Conservation (phyloP, 805 yeast species). For the Lipomyces yamanashiensis region DNA sequence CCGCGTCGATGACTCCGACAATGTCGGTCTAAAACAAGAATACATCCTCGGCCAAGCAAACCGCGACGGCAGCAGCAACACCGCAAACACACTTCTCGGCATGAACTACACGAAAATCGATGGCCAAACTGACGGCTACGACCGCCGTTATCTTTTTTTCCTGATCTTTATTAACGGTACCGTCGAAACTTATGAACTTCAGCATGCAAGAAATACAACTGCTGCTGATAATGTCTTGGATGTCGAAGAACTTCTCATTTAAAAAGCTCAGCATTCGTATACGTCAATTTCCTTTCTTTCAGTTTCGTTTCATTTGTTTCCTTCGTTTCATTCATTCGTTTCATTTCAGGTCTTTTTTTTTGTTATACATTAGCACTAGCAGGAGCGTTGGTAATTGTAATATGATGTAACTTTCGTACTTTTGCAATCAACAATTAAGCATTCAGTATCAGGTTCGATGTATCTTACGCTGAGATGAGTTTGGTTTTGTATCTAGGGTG, state of each 20-base stretch:
- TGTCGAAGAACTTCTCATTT: slow-evolving; percentile 16
- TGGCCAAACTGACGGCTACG: not conserved
- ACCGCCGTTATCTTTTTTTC: slow-evolving; percentile 23
- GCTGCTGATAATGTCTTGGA: slow-evolving; percentile 7
- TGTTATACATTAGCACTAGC: not conserved
- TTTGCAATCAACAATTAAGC: no score
- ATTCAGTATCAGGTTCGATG: no score
- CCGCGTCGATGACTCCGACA: slow-evolving; percentile 9
- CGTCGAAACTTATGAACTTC: slow-evolving; percentile 24
- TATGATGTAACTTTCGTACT: no score
- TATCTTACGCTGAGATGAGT: no score
- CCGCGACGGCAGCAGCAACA: not conserved
- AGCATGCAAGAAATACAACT: slow-evolving; percentile 1
- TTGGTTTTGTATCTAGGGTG: no score
- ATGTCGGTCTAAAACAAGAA: slow-evolving; percentile 30
- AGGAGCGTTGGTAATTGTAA: no score
- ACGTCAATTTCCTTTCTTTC: not conserved
- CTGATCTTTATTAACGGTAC: slow-evolving; percentile 22
- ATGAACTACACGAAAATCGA: slow-evolving; percentile 6
- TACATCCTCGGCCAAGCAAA: slow-evolving; percentile 14
- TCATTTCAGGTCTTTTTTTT: not conserved
- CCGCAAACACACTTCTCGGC: slow-evolving; percentile 22
- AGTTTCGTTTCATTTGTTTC: not conserved
- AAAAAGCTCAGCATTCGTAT: not conserved
- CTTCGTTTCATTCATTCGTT: not conserved